Evolutionary conservation across 2,329 filamentous ascomycete species (phyloP).

Genomic region (Alternaria novae-zelandiae): DNA sequence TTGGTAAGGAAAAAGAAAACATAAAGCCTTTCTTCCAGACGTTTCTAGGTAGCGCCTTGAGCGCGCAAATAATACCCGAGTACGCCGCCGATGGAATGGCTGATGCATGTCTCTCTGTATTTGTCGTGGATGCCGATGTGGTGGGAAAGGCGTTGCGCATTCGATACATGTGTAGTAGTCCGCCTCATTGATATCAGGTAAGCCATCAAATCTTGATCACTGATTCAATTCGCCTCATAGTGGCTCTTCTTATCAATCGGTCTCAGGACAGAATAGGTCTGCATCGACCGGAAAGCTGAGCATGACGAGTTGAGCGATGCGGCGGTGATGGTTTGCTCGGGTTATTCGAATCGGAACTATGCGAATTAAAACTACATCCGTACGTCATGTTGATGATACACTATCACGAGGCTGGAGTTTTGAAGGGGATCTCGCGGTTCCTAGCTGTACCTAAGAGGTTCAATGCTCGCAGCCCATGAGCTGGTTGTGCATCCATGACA

Average conservation of each 20-base stretch:
- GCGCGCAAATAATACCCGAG: not conserved
- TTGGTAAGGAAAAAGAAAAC: not conserved
- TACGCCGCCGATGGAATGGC: not conserved
- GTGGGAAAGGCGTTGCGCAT: not conserved
- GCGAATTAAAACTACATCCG: not conserved
- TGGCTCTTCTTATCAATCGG: not conserved
- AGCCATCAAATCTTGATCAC: not conserved
- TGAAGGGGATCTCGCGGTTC: not conserved
- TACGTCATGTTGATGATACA: not conserved
- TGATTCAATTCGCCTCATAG: not conserved
- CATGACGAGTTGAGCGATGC: not conserved
- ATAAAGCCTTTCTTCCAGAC: not conserved
- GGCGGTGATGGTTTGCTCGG: not conserved
- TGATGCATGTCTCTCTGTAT: not conserved
- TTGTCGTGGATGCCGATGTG: not conserved
- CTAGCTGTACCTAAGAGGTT: not conserved
- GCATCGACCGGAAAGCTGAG: not conserved
- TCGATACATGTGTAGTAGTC: not conserved
- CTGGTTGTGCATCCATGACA: not conserved
- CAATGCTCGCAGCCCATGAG: not conserved
- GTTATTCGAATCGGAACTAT: not conserved
- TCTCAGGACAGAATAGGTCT: fast-evolving
- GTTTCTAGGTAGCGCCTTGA: not conserved
- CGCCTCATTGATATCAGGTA: not conserved
- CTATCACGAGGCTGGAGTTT: not conserved